phyloP scores from a whole-genome alignment of 2,329 filamentous ascomycete species.

The Verticillium albo-atrum region DNA sequence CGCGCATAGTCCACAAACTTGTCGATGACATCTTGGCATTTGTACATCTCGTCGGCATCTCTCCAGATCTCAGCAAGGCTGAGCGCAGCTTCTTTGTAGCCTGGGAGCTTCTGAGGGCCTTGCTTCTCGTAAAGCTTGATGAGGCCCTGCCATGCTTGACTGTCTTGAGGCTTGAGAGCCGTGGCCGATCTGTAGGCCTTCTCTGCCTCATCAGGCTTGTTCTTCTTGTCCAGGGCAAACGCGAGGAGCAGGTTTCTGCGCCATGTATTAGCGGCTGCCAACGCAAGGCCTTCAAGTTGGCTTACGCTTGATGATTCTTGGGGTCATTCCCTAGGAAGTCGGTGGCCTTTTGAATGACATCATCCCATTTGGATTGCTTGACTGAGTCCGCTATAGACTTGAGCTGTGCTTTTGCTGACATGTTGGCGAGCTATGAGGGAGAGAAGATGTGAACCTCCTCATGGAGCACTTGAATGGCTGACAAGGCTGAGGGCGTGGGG shows the following conservation, averaged over 20 bases:
- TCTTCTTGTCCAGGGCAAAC: constrained; percentile 75
- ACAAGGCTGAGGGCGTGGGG: background rate
- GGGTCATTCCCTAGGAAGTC: constrained; percentile 67
- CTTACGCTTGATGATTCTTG: constrained; percentile 76
- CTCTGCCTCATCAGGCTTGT: constrained; percentile 68
- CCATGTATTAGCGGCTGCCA: constrained; percentile 6
- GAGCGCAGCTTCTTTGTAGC: constrained; percentile 70
- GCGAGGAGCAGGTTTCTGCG: constrained; percentile 66
- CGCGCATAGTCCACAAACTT: constrained; percentile 75
- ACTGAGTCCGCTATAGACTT: constrained; percentile 78
- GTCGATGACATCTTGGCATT: constrained; percentile 65
- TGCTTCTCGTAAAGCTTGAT: constrained; percentile 82
- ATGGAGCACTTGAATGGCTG: background rate
- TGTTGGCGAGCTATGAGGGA: constrained; percentile 20
- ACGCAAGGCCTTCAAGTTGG: background rate
- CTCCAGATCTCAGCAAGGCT: constrained; percentile 72
- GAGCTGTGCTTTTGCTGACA: constrained; percentile 66
- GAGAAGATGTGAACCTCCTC: background rate
- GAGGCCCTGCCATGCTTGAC: constrained; percentile 88
- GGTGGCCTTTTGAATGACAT: constrained; percentile 65
- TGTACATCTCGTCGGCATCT: constrained; percentile 59
- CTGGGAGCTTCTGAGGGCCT: constrained; percentile 60
- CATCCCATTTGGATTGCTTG: constrained; percentile 73
- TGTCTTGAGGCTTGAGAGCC: constrained; percentile 65
- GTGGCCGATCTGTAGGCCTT: constrained; percentile 70